Conservation (phyloP, 805 yeast genomes). For the Barnettozyma californica region DNA sequence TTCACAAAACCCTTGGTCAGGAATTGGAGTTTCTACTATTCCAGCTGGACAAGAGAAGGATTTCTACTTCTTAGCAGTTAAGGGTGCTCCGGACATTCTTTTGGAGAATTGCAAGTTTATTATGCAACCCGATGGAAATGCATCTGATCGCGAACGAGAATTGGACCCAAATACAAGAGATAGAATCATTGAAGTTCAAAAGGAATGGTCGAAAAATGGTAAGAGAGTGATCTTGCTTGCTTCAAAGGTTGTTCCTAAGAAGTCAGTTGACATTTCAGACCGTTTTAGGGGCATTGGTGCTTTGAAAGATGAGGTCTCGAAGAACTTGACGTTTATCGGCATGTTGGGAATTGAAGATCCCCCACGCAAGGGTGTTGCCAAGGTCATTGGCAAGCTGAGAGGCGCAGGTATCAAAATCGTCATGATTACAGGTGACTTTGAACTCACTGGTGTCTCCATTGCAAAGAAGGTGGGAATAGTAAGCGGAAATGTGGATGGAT, state of each 20-base stretch:
- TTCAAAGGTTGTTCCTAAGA: neutral
- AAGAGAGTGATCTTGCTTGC: neutral
- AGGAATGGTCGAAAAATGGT: neutral
- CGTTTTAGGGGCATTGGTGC: neutral
- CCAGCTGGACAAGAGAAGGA: neutral
- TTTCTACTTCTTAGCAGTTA: neutral
- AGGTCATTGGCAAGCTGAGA: constrained; percentile 30
- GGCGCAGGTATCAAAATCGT: constrained; percentile 37
- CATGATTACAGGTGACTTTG: constrained; percentile 51
- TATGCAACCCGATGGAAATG: neutral
- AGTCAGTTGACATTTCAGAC: neutral
- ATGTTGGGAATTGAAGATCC: constrained; percentile 41
- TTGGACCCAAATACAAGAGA: neutral
- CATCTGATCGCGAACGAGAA: neutral
- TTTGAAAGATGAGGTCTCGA: neutral
- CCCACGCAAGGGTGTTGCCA: constrained; percentile 32
- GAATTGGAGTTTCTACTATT: neutral
- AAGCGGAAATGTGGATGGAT: constrained; percentile 10
- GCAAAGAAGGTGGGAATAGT: constrained; percentile 40
- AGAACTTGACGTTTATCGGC: constrained; percentile 30
- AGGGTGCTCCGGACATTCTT: neutral
- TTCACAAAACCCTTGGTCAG: neutral
- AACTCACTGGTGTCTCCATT: constrained; percentile 45
- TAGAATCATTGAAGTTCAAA: neutral
- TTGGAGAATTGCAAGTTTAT: neutral